Base-by-base conservation (phyloP, 805 yeast genomes). In the Barnettozyma populi region DNA sequence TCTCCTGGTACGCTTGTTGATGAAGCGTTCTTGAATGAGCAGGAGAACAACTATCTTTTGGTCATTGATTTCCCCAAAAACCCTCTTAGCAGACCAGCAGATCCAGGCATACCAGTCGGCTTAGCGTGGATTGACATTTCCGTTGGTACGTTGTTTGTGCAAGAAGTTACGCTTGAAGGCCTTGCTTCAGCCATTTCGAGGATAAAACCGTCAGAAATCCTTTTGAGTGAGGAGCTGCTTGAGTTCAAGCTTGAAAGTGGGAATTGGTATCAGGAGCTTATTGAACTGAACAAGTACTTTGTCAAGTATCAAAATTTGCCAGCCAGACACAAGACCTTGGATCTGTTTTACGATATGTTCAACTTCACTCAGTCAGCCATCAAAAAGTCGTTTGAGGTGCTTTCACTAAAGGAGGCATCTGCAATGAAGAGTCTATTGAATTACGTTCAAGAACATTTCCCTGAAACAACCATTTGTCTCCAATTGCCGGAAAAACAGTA, bases 1-100 rank as follows among this genome's bases (percentile, higher is more conserved):
- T 84, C 97, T 0, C 97, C 97, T 0, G 99, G 99, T 0, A 92
- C 98, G 0, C 74, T 92, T 31, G 77, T 92, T 10, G 96, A 88
- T 58, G 97, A 92, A 57, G 80, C 85, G 0, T 82, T 92, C 52
- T 69, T 92, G 58, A 86, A 89, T 61, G 79, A 79, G 48, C 79
- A 78, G 50, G 75, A 78, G 42, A 86, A 86, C 55, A 88, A 90
- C 58, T 89, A 73, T 60, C 67, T 92, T 32, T 69, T 84, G 21
- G 76, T 87, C 5, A 72, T 92, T 13, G 74, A 77, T 7, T 74
- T 85, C 46, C 87, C 90, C 0, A 73, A 70, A 24, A 67, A 68
- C 64, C 57, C 73, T 53, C 57, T 70, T 65, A 56, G 65, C 48
- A 57, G 65, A 48, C 53, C 67, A 32, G 61, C 76, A 54, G 64